Conservation (phyloP, 768 basidiomycete species). For the Saitozyma sp. region DNA sequence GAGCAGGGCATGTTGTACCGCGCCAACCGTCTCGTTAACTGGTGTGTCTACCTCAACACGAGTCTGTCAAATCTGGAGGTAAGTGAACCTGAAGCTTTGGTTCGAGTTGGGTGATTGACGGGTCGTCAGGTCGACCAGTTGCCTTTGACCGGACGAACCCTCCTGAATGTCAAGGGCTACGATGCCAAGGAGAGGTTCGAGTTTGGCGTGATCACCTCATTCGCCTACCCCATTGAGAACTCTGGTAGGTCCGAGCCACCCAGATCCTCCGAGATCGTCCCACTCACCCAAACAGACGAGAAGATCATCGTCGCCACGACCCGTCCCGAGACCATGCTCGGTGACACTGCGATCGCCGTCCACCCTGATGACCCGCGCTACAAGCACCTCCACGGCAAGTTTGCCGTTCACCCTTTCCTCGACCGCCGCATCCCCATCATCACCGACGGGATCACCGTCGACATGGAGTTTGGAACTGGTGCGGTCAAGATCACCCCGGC, state of each 20-base stretch:
- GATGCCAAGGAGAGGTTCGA: constrained; percentile 93
- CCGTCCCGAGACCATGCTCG: constrained; percentile 97
- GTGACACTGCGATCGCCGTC: constrained; percentile 94
- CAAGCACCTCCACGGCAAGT: constrained; percentile 94
- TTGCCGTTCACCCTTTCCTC: constrained; percentile 83
- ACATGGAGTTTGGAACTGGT: constrained; percentile 95
- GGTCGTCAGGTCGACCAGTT: constrained; percentile 79
- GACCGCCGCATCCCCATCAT: constrained; percentile 83
- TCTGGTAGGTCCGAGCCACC: constrained; percentile 61
- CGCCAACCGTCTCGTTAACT: constrained; percentile 94
- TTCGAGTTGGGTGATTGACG: background rate
- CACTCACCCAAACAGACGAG: constrained; percentile 62
- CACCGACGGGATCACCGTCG: constrained; percentile 76
- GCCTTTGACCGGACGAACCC: constrained; percentile 75
- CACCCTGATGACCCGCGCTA: constrained; percentile 91
- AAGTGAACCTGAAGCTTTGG: constrained; percentile 8
- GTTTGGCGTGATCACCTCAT: constrained; percentile 94
- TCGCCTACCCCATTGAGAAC: constrained; percentile 85
- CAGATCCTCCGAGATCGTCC: too few relatives aligned
- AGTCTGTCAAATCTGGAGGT: constrained; percentile 98
- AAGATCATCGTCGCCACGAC: constrained; percentile 92
- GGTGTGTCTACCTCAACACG: constrained; percentile 95
- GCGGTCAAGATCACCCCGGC: constrained; percentile 99
- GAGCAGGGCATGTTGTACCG: constrained; percentile 92
- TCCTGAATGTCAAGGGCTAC: constrained; percentile 90